Conservation (phyloP, 768 basidiomycete species). For the Lentinula sp. region DNA sequence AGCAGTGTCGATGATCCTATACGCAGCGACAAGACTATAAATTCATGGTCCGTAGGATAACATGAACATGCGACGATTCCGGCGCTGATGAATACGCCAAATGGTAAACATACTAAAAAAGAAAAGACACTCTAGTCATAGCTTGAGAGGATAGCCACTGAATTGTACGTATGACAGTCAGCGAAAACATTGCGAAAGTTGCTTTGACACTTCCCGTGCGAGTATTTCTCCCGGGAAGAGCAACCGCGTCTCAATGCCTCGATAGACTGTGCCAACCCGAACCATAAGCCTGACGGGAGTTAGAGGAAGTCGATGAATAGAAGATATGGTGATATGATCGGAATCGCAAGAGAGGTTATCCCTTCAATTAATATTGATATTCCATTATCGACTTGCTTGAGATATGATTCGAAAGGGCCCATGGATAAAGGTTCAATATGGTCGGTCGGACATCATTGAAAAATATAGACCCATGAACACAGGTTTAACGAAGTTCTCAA, state of each 20-base stretch:
- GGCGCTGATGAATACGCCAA: too few relatives aligned
- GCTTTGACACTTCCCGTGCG: background rate
- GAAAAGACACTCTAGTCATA: too few relatives aligned
- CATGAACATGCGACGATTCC: too few relatives aligned
- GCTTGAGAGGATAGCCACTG: too few relatives aligned
- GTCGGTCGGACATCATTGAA: background rate
- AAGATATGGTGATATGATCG: background rate
- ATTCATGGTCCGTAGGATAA: background rate
- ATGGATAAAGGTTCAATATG: background rate
- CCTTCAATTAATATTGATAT: background rate
- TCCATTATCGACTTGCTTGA: background rate
- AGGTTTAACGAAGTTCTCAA: too few relatives aligned
- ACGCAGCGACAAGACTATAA: background rate
- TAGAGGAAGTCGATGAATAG: background rate
- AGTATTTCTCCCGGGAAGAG: background rate
- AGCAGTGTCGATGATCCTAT: too few relatives aligned
- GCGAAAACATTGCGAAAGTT: too few relatives aligned
- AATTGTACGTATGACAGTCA: too few relatives aligned
- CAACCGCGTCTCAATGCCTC: background rate
- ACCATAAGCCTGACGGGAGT: background rate
- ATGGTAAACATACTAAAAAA: too few relatives aligned
- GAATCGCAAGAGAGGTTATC: background rate
- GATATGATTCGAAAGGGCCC: background rate
- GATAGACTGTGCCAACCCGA: background rate
- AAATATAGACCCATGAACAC: too few relatives aligned